Conservation (phyloP, 441 rosid genomes). For the Omphalea diandra region DNA sequence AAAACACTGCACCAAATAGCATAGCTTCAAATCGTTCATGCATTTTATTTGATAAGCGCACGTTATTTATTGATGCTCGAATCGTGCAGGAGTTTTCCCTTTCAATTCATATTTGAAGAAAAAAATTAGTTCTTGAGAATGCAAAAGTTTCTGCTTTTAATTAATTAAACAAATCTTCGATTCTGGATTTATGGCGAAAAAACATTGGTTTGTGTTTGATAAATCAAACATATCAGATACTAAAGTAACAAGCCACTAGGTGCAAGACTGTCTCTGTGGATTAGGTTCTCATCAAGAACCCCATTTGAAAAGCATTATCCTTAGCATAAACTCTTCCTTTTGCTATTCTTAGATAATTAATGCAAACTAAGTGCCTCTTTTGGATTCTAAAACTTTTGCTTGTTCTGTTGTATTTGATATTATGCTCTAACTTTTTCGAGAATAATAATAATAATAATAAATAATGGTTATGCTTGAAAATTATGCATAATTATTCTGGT, state of each 20-base stretch:
- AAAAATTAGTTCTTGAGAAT: not conserved
- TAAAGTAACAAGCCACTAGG: too few relatives aligned
- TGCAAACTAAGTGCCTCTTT: not conserved
- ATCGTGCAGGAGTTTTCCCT: not conserved
- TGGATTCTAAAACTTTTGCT: slow-evolving; percentile 8
- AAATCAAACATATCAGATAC: not conserved
- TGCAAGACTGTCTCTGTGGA: not conserved
- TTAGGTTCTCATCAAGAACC: not conserved
- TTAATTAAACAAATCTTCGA: not conserved
- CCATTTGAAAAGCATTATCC: slow-evolving; percentile 21
- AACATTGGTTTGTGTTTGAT: slow-evolving; percentile 3
- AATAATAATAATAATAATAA: not conserved
- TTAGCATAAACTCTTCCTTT: slow-evolving; percentile 3
- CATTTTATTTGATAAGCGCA: not conserved
- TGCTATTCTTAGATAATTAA: not conserved
- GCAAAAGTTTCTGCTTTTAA: not conserved
- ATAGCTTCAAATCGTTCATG: not conserved
- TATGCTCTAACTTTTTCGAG: slow-evolving; percentile 3
- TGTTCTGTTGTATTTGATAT: not conserved
- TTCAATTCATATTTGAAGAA: not conserved
- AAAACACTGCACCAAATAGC: not conserved
- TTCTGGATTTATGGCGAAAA: not conserved
- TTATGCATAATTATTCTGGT: not conserved
- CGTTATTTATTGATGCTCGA: not conserved
- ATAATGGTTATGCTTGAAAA: not conserved